These are phyloP conservation scores for Cladosporium halotolerans DNA, from an alignment of 2,329 filamentous ascomycete genomes.

Conservation along the genomic window DNA sequence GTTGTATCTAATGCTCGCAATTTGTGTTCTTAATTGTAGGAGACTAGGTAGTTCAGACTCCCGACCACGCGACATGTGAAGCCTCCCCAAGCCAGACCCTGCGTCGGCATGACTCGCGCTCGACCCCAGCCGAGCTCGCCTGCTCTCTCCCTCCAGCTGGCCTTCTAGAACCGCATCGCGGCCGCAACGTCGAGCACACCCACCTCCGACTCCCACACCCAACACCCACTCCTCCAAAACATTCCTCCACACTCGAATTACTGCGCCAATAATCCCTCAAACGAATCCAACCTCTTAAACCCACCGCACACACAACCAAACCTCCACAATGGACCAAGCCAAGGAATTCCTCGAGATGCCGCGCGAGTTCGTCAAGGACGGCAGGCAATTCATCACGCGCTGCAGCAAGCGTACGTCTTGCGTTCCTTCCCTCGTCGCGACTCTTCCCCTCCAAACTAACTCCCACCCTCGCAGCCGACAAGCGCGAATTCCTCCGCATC, in stretches of 20 bases:
- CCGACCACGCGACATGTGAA: background rate
- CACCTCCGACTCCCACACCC: background rate
- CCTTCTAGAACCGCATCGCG: background rate
- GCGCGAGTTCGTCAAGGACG: constrained; percentile 55
- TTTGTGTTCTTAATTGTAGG: too few species aligned
- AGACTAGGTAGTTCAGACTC: too few species aligned
- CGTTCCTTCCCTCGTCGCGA: background rate
- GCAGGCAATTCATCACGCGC: constrained; percentile 44
- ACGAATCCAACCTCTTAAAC: background rate
- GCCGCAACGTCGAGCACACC: background rate
- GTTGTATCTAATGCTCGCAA: too few species aligned
- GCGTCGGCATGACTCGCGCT: background rate
- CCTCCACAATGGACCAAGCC: constrained; percentile 49
- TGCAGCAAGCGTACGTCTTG: constrained; percentile 41
- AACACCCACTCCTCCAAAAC: background rate
- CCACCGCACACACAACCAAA: background rate
- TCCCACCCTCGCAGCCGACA: constrained; percentile 42
- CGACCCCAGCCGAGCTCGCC: background rate
- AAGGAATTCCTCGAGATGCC: constrained; percentile 66
- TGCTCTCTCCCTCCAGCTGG: background rate
- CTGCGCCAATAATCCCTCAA: background rate
- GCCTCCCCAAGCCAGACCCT: background rate
- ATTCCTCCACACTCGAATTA: background rate
- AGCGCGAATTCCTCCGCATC: constrained; percentile 54
- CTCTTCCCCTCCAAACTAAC: background rate